Evolutionary conservation across 805 yeast genomes (phyloP).

Genomic region (Jamesozyma lodderae): DNA sequence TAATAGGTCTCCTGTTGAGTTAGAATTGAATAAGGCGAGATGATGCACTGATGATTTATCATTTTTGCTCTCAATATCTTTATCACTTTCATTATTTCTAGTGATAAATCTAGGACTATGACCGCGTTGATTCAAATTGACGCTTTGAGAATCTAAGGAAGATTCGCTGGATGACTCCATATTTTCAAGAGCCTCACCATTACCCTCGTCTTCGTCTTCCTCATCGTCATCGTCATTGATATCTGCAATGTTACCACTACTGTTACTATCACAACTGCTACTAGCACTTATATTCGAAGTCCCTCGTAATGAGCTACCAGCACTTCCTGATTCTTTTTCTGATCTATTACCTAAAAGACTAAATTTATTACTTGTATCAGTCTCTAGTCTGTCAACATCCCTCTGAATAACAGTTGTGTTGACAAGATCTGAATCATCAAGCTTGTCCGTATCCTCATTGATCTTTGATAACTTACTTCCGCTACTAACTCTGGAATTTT

Average conservation of each 20-base stretch:
- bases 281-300: neutral
- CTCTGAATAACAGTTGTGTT: no score
- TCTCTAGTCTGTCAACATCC: no score
- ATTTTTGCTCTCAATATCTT: neutral
- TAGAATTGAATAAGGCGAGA: neutral
- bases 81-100: neutral
- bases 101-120: neutral
- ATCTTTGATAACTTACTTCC: no score
- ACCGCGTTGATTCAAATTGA: neutral
- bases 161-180: no score
- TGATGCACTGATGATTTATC: neutral
- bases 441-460: no score
- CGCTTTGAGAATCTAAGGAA: no score
- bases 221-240: constrained; percentile 7
- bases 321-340: no score
- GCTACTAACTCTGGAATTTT: no score
- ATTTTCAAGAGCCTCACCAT: neutral
- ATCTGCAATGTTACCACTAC: constrained; percentile 7
- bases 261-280: neutral
- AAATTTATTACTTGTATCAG: no score
- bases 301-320: no score
- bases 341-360: no score
- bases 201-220: neutral
- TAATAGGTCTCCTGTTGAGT: neutral
- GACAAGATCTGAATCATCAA: no score